A percentile compares a stretch with the other conserved stretches of the same genome.
phyloP scores from a whole-genome alignment of 495 filamentous ascomycete genomes.

The Antarctomyces pellizariae region DNA sequence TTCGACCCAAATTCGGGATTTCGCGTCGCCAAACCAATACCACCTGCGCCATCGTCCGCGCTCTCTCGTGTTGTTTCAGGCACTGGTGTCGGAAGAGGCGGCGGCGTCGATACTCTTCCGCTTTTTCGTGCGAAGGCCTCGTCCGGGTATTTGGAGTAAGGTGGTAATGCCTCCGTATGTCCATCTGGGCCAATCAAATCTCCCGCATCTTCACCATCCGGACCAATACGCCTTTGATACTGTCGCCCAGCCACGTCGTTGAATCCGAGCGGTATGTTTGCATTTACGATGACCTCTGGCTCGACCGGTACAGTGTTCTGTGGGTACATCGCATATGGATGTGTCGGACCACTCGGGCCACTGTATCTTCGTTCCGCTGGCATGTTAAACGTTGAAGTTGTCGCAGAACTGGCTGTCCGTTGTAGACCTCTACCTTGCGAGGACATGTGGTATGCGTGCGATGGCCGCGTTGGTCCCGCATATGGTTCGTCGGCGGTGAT shows the following conservation, averaged over 20 bases:
- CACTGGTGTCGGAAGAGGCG: constrained; percentile 3
- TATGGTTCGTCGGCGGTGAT: constrained; percentile 34
- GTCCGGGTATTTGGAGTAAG: constrained; percentile 63
- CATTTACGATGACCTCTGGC: constrained; percentile 13
- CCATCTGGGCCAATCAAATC: constrained; percentile 79
- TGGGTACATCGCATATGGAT: constrained; percentile 66
- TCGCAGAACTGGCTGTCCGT: constrained; percentile 40
- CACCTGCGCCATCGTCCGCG: constrained; percentile 23
- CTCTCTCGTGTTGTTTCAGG: too few species aligned
- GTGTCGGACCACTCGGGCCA: constrained; percentile 43
- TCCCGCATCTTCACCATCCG: constrained; percentile 62
- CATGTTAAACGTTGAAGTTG: constrained; percentile 26
- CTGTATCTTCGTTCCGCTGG: constrained; percentile 33
- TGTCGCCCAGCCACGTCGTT: too few species aligned
- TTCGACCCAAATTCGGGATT: constrained; percentile 30
- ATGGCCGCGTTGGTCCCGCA: constrained; percentile 41
- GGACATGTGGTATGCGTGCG: constrained; percentile 75
- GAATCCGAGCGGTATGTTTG: constrained; percentile 47
- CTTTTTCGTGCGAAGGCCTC: constrained; percentile 21
- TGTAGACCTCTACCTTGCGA: constrained; percentile 43
- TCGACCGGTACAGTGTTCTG: constrained; percentile 37
- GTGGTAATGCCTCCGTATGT: constrained; percentile 73
- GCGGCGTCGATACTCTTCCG: constrained; percentile 5
- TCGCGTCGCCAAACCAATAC: constrained; percentile 26
- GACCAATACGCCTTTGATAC: constrained; percentile 48